phyloP scores from a whole-genome alignment of 108 stramenopile species.

The Pelagomonas calceolata region DNA sequence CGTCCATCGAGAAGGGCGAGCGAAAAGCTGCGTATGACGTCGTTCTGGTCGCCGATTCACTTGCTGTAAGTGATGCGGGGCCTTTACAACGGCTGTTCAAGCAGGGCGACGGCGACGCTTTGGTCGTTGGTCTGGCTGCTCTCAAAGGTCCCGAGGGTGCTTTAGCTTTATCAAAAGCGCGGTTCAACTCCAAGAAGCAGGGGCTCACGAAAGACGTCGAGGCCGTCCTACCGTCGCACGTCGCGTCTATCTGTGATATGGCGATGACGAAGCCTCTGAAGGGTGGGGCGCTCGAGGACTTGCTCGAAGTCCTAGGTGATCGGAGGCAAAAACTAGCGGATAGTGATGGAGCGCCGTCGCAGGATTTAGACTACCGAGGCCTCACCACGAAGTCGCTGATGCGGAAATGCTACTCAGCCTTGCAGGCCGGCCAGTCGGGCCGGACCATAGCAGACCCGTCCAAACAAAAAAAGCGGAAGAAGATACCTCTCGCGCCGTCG shows the following conservation, averaged over 20 bases:
- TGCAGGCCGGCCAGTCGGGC: not conserved
- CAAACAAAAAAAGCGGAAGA: not conserved
- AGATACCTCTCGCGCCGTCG: not conserved
- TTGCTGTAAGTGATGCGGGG: not conserved
- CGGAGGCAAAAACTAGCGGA: not conserved
- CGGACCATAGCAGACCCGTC: not conserved
- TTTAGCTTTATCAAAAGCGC: conserved; percentile 23
- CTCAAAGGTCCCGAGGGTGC: not conserved
- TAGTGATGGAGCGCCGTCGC: not conserved
- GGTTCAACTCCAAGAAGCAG: conserved; percentile 14
- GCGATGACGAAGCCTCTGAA: not conserved
- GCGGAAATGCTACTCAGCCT: not conserved
- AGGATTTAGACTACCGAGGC: not conserved
- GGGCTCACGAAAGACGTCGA: not conserved
- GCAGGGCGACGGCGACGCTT: not conserved
- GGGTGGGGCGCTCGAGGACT: not conserved
- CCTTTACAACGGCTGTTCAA: not conserved
- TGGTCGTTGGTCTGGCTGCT: not conserved
- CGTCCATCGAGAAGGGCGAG: not conserved
- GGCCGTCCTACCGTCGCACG: not conserved
- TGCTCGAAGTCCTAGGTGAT: not conserved
- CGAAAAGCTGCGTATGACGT: not conserved
- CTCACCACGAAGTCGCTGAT: not conserved
- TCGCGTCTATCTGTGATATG: not conserved
- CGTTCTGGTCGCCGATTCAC: not conserved